Evolutionary conservation across 768 basidiomycete species (phyloP), one percentile per base, ranked within the genome.

Genomic region (Amanita pallidorosea): DNA sequence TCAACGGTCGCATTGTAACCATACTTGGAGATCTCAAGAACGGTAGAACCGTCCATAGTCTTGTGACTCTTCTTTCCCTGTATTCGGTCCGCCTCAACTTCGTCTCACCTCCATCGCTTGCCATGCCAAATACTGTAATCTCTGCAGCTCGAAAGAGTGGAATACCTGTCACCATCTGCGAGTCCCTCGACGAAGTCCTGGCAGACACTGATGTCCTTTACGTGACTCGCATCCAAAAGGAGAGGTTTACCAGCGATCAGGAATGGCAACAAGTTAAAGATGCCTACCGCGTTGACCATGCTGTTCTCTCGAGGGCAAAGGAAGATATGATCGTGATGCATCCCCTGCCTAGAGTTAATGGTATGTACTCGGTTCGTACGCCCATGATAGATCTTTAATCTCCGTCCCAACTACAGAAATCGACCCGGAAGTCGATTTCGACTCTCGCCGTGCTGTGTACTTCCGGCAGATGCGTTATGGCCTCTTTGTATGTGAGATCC

Each of bases 251-350:
- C 51, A 82, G 62, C 58, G 83, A 86, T 58, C 72, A 67, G 29
- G 95, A 94, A 63, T 99, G 92, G 89, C 72, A 83, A 56, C 76
- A 81, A 42, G 91, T 96, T 59, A 96, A 91, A 72, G 88, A 95
- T 62, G 80, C 84, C 13, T 98, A 95, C 64, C 74, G 91, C 31
- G 80, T 99, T 49, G 91, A 98, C 66, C 96, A 98, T 61, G 88
- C 94, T 9, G 81, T 98, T 29, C 74, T 99, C 23, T 82, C 92
- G 5, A 75, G 88, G 38, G 95, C 96, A 8, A 98, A 98, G 71
- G 86, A 90, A 56, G 88, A 93, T 48, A 91, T 96, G 83, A 97
- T 98, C 53, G 92, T 98, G 56, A 95, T 99, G 93, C 96, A 99
- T 66, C 96, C 96, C n/a, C 73, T 99, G 18, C 96, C 96, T 12